These are phyloP conservation scores for Lizonia empirigonia DNA, from an alignment of 2,329 filamentous ascomycete genomes.

Conservation along the genomic window DNA sequence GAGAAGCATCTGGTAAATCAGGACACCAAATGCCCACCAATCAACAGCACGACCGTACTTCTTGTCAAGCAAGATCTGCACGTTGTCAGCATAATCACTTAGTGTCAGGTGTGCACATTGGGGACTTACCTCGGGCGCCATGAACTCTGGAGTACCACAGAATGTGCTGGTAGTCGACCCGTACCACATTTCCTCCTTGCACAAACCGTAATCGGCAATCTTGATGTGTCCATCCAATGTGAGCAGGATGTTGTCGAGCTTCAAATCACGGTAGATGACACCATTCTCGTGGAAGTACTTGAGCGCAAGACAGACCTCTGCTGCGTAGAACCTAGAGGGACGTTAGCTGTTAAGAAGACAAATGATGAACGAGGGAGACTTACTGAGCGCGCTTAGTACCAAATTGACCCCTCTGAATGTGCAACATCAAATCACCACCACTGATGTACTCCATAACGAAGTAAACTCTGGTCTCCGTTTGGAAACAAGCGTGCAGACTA, in stretches of 20 bases:
- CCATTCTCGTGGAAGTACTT: constrained; percentile 99
- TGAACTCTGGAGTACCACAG: constrained; percentile 99
- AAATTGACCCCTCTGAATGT: constrained; percentile 96
- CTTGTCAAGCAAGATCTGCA: constrained; percentile 91
- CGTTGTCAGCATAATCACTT: constrained; percentile 4
- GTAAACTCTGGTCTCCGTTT: constrained; percentile 97
- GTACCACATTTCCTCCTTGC: constrained; percentile 99
- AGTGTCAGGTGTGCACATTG: background rate
- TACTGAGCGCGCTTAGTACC: constrained; percentile 95
- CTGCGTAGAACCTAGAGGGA: constrained; percentile 80
- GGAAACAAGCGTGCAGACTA: constrained; percentile 96
- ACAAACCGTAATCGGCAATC: constrained; percentile 97
- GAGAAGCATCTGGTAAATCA: constrained; percentile 99
- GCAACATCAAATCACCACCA: constrained; percentile 97
- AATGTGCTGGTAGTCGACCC: constrained; percentile 96
- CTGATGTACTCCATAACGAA: constrained; percentile 99
- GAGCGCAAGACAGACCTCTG: constrained; percentile 92
- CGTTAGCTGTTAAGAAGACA: constrained; percentile 18
- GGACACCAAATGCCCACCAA: constrained; percentile 99
- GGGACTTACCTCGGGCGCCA: constrained; percentile 88
- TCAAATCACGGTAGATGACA: constrained; percentile 89
- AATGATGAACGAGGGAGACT: constrained; percentile 46
- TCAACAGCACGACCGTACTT: constrained; percentile 97
- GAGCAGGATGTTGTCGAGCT: constrained; percentile 87
- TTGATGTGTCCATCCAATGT: constrained; percentile 97